phyloP scores from a whole-genome alignment of 2,329 filamentous ascomycete species.

The Aspergillus neoniger region DNA sequence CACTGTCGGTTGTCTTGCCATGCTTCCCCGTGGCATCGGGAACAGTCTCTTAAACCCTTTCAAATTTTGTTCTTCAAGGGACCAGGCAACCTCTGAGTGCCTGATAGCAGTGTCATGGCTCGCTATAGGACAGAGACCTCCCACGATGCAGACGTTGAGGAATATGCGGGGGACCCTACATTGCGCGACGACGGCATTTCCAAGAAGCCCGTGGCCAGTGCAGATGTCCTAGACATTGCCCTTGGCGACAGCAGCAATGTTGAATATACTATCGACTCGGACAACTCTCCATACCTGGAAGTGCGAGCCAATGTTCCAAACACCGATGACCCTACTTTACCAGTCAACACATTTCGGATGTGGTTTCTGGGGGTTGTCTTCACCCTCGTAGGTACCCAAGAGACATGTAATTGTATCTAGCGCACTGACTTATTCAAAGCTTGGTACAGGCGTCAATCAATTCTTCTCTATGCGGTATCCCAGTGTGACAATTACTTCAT shows the following conservation, averaged over 20 bases:
- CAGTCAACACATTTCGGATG: constrained; percentile 36
- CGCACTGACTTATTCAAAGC: not conserved
- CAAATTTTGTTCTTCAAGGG: not conserved
- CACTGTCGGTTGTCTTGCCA: not conserved
- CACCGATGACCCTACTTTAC: constrained; percentile 30
- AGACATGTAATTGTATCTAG: not conserved
- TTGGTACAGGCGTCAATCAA: constrained; percentile 48
- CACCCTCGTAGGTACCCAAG: constrained; percentile 35
- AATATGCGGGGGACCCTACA: constrained; percentile 8
- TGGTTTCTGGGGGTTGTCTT: constrained; percentile 51
- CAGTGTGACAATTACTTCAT: constrained; percentile 46
- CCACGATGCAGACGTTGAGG: constrained; percentile 15
- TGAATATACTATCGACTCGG: constrained; percentile 27
- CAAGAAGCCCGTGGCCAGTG: constrained; percentile 20
- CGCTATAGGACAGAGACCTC: constrained; percentile 4
- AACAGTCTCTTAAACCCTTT: not conserved
- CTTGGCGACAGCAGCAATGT: constrained; percentile 21
- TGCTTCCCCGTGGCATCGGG: not conserved
- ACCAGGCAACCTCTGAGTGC: not conserved
- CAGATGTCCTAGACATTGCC: constrained; percentile 24
- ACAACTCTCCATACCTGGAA: constrained; percentile 32
- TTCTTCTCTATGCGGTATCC: constrained; percentile 52
- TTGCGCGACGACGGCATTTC: constrained; percentile 7
- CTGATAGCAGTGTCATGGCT: constrained; percentile 4
- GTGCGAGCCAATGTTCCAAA: constrained; percentile 32